These are phyloP conservation scores for Metschnikowia koreensis DNA, from an alignment of 805 yeast species.

Conservation along the genomic window DNA sequence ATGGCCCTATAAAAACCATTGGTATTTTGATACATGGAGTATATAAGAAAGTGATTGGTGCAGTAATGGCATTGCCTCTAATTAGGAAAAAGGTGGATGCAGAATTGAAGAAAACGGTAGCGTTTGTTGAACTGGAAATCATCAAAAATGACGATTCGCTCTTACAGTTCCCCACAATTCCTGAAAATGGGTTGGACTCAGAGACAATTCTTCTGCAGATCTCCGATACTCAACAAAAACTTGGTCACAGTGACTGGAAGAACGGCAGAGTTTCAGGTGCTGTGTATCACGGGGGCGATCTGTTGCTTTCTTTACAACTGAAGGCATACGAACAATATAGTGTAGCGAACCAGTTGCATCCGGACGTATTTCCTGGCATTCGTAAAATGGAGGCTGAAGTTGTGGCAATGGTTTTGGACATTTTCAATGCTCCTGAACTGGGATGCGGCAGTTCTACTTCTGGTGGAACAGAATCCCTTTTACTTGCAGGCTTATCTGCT, in stretches of 20 bases:
- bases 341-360: constrained; percentile 93
- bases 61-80: constrained; percentile 45
- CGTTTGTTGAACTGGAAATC: constrained; percentile 53
- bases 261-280: constrained; percentile 90
- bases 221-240: constrained; percentile 38
- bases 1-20: constrained; percentile 16
- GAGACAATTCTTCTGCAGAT: constrained; percentile 50
- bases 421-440: constrained; percentile 73
- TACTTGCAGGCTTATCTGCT: constrained; percentile 85
- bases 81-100: constrained; percentile 54
- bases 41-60: constrained; percentile 9
- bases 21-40: not conserved
- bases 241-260: constrained; percentile 78
- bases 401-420: constrained; percentile 79
- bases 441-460: constrained; percentile 76
- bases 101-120: constrained; percentile 52
- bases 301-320: constrained; percentile 69
- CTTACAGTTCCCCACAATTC: constrained; percentile 50
- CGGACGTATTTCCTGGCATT: constrained; percentile 95
- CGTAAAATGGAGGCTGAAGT: constrained; percentile 96
- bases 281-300: constrained; percentile 93
- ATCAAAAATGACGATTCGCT: constrained; percentile 52
- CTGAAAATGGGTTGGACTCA: constrained; percentile 55
- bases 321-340: constrained; percentile 72
- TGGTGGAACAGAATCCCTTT: constrained; percentile 93